Percentiles rank a stretch among this genome's conserved stretches.
Evolutionary conservation across 495 filamentous ascomycete species (phyloP).

Genomic region (Trypethelium eluteriae): DNA sequence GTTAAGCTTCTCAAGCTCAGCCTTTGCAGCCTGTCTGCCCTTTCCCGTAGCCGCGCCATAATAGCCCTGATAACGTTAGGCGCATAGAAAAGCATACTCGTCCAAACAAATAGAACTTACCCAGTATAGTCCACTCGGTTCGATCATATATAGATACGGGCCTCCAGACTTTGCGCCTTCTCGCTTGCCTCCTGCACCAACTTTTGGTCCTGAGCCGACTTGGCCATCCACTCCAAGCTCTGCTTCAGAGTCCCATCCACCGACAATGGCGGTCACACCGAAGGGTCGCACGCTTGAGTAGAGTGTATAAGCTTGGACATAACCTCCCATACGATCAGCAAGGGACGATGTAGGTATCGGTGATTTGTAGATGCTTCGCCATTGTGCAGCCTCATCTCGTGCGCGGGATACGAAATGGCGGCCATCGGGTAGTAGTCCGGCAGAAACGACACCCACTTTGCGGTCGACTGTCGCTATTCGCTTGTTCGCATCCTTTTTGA

Average conservation of each 20-base stretch:
- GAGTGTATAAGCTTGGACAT: slow-evolving; percentile 93
- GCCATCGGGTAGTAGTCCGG: slow-evolving; percentile 88
- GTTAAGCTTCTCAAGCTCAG: slow-evolving; percentile 94
- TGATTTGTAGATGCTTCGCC: slow-evolving; percentile 82
- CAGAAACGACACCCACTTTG: slow-evolving; percentile 86
- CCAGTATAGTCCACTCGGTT: slow-evolving; percentile 95
- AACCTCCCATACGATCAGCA: slow-evolving; percentile 83
- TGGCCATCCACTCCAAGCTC: slow-evolving; percentile 76
- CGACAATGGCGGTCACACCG: slow-evolving; percentile 89
- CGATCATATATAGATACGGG: slow-evolving; percentile 94
- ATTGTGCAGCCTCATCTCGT: slow-evolving; percentile 81
- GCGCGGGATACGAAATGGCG: slow-evolving; percentile 91
- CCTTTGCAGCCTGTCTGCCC: slow-evolving; percentile 89
- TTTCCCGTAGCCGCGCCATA: slow-evolving; percentile 97
- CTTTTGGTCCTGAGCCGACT: slow-evolving; percentile 69
- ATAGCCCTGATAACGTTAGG: slow-evolving; percentile 58
- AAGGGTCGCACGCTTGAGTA: slow-evolving; percentile 95
- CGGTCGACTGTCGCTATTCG: slow-evolving; percentile 90
- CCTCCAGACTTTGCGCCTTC: slow-evolving; percentile 71
- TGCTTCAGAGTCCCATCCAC: slow-evolving; percentile 80
- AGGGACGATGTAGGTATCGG: slow-evolving; percentile 83
- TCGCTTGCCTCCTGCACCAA: slow-evolving; percentile 73
- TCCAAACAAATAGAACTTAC: slow-evolving; percentile 36
- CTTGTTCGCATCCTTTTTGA: slow-evolving; percentile 91
- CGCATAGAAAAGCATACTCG: slow-evolving; percentile 1